phyloP scores from a whole-genome alignment of 108 stramenopile species.

The Mediolabrus comicus region DNA sequence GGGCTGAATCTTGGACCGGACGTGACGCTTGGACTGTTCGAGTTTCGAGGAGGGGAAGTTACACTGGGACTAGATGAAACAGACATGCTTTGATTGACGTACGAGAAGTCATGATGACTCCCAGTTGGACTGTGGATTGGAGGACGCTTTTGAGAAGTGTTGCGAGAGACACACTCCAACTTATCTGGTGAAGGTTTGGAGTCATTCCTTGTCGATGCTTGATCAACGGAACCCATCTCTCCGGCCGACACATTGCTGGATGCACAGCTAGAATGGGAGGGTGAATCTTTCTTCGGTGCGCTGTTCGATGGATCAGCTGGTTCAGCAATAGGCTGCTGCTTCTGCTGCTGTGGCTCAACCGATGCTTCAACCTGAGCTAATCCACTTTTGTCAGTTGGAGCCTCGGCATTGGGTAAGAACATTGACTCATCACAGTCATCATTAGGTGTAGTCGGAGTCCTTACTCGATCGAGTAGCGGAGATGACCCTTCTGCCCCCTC shows the following conservation, averaged over 20 bases:
- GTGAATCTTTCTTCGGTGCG: too few species aligned
- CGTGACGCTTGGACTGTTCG: not conserved
- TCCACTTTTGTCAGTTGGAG: not conserved
- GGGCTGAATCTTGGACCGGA: not conserved
- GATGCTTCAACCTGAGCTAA: not conserved
- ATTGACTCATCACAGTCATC: not conserved
- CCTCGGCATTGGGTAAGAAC: not conserved
- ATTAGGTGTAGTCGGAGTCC: not conserved
- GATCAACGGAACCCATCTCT: too few species aligned
- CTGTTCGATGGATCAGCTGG: too few species aligned
- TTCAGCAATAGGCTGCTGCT: too few species aligned
- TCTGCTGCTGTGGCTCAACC: not conserved
- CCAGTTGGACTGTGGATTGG: not conserved
- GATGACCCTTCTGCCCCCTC: too few species aligned
- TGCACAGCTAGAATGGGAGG: too few species aligned
- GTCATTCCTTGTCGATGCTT: not conserved
- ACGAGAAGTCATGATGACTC: not conserved
- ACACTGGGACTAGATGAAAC: not conserved
- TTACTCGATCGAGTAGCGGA: not conserved
- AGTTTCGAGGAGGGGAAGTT: not conserved
- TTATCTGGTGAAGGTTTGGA: not conserved
- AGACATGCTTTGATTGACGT: not conserved
- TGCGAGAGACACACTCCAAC: not conserved
- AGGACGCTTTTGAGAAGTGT: not conserved
- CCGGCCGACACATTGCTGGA: too few species aligned